Evolutionary conservation across 805 yeast genomes (phyloP), one percentile per base, ranked within the genome.

Genomic region (Saturnispora hagleri): DNA sequence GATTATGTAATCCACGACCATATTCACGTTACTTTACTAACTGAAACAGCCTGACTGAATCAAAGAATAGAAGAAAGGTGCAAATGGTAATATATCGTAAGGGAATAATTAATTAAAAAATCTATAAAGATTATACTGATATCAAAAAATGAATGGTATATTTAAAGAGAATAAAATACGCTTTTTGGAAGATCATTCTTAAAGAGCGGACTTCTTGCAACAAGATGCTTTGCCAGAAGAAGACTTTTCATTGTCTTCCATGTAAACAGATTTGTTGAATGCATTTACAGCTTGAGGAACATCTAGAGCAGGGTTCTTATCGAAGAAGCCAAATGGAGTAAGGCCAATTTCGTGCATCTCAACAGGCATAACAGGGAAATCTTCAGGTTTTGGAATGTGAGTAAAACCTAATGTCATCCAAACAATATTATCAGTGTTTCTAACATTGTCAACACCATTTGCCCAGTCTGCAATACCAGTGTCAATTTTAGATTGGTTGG

Each of bases 291-390:
- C 78, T 66, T 82, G 84, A 47, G 93, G 93, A 51, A 86, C 71
- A 63, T 84, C 89, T 63, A 86, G 71, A 43, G 86, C 87, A 36
- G 95, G 95, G 69, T 86, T 86, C 62, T 72, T 79, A 60, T 80
- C 81, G 64, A 85, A 86, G 79, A 86, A 86, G 52, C 86, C 85
- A 60, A 77, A 73, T 50, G 95, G 95, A 45, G 76, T 74, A 52
- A 86, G 74, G 53, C 78, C 74, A 59, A 85, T 81, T 60, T 75
- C 79, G 71, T 84, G 81, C 57, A 81, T 81, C 69, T 86, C 95
- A 52, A 83, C 86, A 34, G 93, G 90, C 95, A 86, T 86, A 49
- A 86, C 90, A 47, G 95, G 95, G 84, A 86, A 86, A 67, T 86
- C 91, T 70, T 86, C 95, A 36, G 83, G 81, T 62, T 87, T 77